Evolutionary conservation across 345 rosid genomes (phyloP).

Genomic region (Microthlaspi erraticum): DNA sequence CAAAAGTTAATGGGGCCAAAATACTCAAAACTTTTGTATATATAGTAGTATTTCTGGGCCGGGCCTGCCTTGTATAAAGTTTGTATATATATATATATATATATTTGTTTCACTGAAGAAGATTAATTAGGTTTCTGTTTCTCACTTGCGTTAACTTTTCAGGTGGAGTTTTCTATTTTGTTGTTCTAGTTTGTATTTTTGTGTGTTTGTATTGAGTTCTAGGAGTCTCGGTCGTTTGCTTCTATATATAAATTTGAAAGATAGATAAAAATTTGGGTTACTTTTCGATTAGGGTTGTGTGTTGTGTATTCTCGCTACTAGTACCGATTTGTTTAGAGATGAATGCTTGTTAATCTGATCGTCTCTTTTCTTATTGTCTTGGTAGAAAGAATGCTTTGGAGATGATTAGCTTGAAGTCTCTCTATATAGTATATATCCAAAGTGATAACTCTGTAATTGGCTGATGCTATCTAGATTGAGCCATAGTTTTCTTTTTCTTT

Average conservation of each 20-base stretch:
- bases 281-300: slow-evolving; percentile 38
- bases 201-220: slow-evolving; percentile 5
- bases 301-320: not conserved
- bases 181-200: not conserved
- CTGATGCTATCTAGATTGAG: not conserved
- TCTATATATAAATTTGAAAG: slow-evolving; percentile 6
- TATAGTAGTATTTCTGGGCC: too few relatives aligned
- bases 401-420: not conserved
- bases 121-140: slow-evolving; percentile 18
- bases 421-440: not conserved
- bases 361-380: not conserved
- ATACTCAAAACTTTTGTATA: too few relatives aligned
- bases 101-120: not conserved
- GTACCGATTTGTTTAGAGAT: slow-evolving; percentile 15
- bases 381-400: not conserved
- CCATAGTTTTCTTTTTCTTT: not conserved
- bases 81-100: too few relatives aligned
- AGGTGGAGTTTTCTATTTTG: slow-evolving; percentile 3
- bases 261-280: not conserved
- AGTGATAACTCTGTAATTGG: not conserved
- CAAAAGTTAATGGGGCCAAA: too few relatives aligned
- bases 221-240: slow-evolving; percentile 29
- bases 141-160: slow-evolving; percentile 10
- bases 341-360: not conserved
- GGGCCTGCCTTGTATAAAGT: too few relatives aligned